A percentile compares a stretch with the other conserved stretches of the same genome.
Conservation (phyloP, 108 stramenopile species). For the Schizochytrium sp. region DNA sequence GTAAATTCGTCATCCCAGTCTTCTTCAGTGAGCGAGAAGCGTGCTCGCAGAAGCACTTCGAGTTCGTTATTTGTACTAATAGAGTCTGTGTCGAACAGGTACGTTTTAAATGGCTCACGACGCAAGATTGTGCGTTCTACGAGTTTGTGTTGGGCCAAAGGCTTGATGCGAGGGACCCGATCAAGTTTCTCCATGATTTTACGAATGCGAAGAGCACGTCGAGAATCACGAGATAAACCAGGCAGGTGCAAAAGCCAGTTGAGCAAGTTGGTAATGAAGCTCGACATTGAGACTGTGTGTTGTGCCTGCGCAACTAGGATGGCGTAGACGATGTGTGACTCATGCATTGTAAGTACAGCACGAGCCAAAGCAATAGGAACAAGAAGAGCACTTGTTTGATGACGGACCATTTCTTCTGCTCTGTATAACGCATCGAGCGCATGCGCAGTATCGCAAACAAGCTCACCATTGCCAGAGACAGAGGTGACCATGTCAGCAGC, state of each 20-base stretch:
- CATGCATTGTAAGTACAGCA: not conserved
- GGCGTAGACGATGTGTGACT: constrained; percentile 18
- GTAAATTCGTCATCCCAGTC: constrained; percentile 2
- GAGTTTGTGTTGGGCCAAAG: not conserved
- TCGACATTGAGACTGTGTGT: not conserved
- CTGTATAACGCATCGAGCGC: not conserved
- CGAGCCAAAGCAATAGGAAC: constrained; percentile 18
- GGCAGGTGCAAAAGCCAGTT: constrained; percentile 22
- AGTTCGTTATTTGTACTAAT: not conserved
- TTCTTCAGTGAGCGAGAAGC: constrained; percentile 14
- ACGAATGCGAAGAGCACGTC: not conserved
- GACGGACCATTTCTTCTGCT: constrained; percentile 60
- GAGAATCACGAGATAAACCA: not conserved
- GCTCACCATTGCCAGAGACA: not conserved
- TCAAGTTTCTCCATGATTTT: constrained; percentile 32
- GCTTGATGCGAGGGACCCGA: not conserved
- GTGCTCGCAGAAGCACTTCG: not conserved
- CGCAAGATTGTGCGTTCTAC: not conserved
- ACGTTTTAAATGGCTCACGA: not conserved
- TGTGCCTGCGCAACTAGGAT: constrained; percentile 1
- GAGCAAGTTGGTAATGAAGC: not conserved
- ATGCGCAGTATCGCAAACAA: not conserved
- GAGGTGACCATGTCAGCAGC: not conserved
- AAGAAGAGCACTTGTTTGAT: constrained; percentile 13
- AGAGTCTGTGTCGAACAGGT: constrained; percentile 6